Conservation (phyloP, 768 basidiomycete genomes). For the Podaxis carcinomalis region DNA sequence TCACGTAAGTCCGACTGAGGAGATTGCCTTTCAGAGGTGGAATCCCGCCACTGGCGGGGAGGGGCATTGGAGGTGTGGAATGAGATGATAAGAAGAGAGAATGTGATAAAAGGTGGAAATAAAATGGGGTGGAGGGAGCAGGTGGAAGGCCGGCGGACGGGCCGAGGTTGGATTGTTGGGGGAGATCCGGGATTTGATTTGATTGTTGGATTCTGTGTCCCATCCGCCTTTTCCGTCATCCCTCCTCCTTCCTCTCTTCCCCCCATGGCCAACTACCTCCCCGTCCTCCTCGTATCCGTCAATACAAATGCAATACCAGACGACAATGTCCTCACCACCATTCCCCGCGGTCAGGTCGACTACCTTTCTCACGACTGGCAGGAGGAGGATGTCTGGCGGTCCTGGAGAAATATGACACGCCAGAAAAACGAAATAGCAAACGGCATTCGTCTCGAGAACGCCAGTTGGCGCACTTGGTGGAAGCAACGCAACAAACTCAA, state of each 20-base stretch:
- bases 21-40: conserved; percentile 1
- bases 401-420: conserved; percentile 97
- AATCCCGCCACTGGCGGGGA: not conserved
- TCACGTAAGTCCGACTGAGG: not conserved
- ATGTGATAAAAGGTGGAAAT: not conserved
- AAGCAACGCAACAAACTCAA: conserved; percentile 96
- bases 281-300: conserved; percentile 64
- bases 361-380: conserved; percentile 97
- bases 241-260: conserved; percentile 14
- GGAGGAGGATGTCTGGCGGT: conserved; percentile 97
- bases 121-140: not conserved
- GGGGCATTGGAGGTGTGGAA: not conserved
- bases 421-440: conserved; percentile 99
- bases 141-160: conserved; percentile 2
- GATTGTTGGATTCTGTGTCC: conserved; percentile 6
- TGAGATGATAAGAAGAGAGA: not conserved
- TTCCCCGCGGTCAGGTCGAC: conserved; percentile 92
- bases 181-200: conserved; percentile 13
- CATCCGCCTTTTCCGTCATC: conserved; percentile 11
- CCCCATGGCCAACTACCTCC: conserved; percentile 42
- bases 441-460: conserved; percentile 92
- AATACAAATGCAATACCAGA: conserved; percentile 58
- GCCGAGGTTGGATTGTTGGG: conserved; percentile 9
- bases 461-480: conserved; percentile 99
- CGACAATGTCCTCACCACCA: conserved; percentile 77